phyloP scores from a whole-genome alignment of 1,284 basidiomycete species.

The Kwoniella shivajii region DNA sequence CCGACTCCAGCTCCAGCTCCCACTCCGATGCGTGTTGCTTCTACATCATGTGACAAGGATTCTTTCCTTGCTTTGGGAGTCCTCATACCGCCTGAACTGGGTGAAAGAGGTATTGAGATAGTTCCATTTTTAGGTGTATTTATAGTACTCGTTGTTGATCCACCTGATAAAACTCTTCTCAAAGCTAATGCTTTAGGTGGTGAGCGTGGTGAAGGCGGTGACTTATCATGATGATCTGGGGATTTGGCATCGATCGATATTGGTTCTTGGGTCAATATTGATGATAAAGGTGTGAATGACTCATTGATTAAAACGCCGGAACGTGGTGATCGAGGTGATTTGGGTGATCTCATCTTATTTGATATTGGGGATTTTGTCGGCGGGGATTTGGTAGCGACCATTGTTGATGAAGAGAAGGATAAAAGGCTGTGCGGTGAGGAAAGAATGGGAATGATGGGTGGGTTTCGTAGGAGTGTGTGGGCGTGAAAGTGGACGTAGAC shows the following conservation, averaged over 20 bases:
- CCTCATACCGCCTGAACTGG: slow-evolving; percentile 26
- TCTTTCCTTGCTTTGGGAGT: slow-evolving; percentile 29
- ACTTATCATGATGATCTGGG: too few relatives aligned
- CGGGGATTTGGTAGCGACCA: slow-evolving; percentile 16
- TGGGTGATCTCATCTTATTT: not conserved
- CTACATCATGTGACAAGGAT: slow-evolving; percentile 6
- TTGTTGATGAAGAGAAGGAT: slow-evolving; percentile 1
- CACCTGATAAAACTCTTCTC: slow-evolving; percentile 29
- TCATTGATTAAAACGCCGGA: slow-evolving; percentile 15
- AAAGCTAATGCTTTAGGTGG: slow-evolving; percentile 20
- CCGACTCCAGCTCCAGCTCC: not conserved
- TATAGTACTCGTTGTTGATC: slow-evolving; percentile 12
- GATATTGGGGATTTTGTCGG: not conserved
- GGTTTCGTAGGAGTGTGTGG: too few relatives aligned
- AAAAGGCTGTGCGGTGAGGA: too few relatives aligned
- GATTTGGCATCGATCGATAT: not conserved
- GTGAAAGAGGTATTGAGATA: slow-evolving; percentile 30
- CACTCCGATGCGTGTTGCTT: too few relatives aligned
- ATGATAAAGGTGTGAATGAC: slow-evolving; percentile 14
- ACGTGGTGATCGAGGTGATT: slow-evolving; percentile 13
- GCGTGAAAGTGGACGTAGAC: too few relatives aligned
- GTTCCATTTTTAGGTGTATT: slow-evolving; percentile 12
- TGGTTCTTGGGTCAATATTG: slow-evolving; percentile 13
- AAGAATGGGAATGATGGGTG: too few relatives aligned
- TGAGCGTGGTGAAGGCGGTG: not conserved